These are phyloP conservation scores for Rhizophora apiculata DNA, from an alignment of 345 rosid species.

Conservation along the genomic window DNA sequence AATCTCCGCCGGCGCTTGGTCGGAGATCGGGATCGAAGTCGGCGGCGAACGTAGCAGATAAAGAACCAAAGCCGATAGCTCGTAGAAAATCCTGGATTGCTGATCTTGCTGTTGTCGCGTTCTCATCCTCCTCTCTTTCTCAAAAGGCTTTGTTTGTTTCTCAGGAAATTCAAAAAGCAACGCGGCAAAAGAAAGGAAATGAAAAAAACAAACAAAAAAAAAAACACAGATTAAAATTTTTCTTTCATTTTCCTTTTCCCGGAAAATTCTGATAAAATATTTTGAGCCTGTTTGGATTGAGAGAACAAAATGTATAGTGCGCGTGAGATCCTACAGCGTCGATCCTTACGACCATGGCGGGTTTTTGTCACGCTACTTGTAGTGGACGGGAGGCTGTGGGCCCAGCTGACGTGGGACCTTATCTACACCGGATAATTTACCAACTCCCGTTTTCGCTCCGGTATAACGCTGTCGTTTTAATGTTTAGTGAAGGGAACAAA, in stretches of 20 bases:
- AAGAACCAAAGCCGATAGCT: conserved; percentile 63
- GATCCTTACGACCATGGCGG: not conserved
- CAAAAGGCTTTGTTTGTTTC: conserved; percentile 31
- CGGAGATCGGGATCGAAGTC: conserved; percentile 41
- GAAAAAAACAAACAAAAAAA: no score
- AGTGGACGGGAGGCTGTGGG: not conserved
- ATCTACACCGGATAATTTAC: conserved; percentile 6
- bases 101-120: conserved; percentile 51
- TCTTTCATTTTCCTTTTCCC: no score
- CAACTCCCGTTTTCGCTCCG: not conserved
- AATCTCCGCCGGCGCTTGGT: conserved; percentile 22
- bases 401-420: conserved; percentile 30
- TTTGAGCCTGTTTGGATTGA: not conserved
- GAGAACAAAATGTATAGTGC: not conserved
- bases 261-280: no score
- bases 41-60: conserved; percentile 70
- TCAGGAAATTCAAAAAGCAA: conserved; percentile 25
- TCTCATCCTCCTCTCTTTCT: conserved; percentile 37
- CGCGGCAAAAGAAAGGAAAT: not conserved
- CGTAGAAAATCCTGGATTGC: conserved; percentile 50
- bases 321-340: not conserved
- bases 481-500: no score
- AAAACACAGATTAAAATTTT: no score
- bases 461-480: not conserved
- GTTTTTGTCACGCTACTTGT: conserved; percentile 15